Evolutionary conservation across 306 rosid species (phyloP), one percentile per base, ranked within the genome.

Genomic region (Quercus glauca): DNA sequence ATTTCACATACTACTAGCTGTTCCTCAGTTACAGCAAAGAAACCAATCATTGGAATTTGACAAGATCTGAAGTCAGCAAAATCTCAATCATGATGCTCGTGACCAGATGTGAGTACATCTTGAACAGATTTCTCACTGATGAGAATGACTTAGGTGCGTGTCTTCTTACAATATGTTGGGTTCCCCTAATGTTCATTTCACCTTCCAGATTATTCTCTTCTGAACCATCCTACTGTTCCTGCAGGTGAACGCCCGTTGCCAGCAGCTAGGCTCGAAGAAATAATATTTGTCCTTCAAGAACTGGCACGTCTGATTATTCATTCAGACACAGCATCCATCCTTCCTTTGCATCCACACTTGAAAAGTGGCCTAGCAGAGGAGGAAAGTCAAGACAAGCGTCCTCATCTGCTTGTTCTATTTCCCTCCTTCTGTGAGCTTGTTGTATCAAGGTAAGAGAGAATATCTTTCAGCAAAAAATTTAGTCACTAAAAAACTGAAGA

Each of bases 351-450:
- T 35, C 82, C 89, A 49, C 60, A 71, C 82, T 84, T 91, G 79
- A 90, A 83, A 88, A 80, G 74, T 79, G 93, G 87, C 73, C 78
- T 90, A 19, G 83, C 76, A 28, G 82, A 86, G 41, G 84, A 79
- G 52, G 87, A 75, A 78, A 89, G 81, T 76, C 78, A 14, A 52
- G 89, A 81, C 57, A 78, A 72, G 21, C 95, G 91, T 53, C 83
- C 88, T 52, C 98, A 92, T 84, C 87, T 92, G 74, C 86, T 95
- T 81, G 89, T 88, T 82, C 85, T 95, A n/a, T 87, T 92, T 84
- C 94, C 99, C 55, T 92, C 96, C 78, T 85, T 95, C 29, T 91
- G 88, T 73, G 99, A 95, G 83, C 91, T 95, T 65, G 92, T 90
- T 73, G 87, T 85, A 81, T 92, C 98, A 41, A 92, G 99, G 99